Conservation (phyloP, 495 filamentous ascomycete species). For the Xylaria cubensis region DNA sequence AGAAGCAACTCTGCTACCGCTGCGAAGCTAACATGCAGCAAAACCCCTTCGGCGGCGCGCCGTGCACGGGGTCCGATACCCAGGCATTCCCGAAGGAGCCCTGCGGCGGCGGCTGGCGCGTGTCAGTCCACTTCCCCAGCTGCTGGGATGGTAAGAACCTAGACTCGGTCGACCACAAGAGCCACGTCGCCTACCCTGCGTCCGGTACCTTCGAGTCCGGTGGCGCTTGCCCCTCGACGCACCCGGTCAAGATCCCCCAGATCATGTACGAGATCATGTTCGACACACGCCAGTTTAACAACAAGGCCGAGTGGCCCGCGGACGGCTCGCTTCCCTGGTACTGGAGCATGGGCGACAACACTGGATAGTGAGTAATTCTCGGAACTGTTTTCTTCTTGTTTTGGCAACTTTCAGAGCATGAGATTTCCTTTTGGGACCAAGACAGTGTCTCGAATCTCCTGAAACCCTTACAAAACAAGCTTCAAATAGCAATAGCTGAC, state of each 20-base stretch:
- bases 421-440: too few species aligned
- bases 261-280: slow-evolving; percentile 61
- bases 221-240: slow-evolving; percentile 52
- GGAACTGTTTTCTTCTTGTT: too few species aligned
- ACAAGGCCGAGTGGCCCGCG: slow-evolving; percentile 51
- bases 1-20: slow-evolving; percentile 55
- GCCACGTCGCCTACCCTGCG: slow-evolving; percentile 55
- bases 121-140: slow-evolving; percentile 58
- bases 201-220: slow-evolving; percentile 47
- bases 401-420: too few species aligned
- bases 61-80: slow-evolving; percentile 58
- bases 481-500: too few species aligned
- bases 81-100: slow-evolving; percentile 47
- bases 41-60: slow-evolving; percentile 58
- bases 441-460: too few species aligned
- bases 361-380: slow-evolving; percentile 9
- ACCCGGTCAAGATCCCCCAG: slow-evolving; percentile 55
- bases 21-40: slow-evolving; percentile 55
- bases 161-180: slow-evolving; percentile 59
- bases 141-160: slow-evolving; percentile 64
- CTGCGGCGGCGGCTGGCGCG: slow-evolving; percentile 56
- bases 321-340: slow-evolving; percentile 52
- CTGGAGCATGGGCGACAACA: slow-evolving; percentile 58
- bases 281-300: slow-evolving; percentile 53
- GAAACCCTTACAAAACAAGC: too few species aligned